Evolutionary conservation across 495 filamentous ascomycete genomes (phyloP).

Genomic region (Penicillium alfredii): DNA sequence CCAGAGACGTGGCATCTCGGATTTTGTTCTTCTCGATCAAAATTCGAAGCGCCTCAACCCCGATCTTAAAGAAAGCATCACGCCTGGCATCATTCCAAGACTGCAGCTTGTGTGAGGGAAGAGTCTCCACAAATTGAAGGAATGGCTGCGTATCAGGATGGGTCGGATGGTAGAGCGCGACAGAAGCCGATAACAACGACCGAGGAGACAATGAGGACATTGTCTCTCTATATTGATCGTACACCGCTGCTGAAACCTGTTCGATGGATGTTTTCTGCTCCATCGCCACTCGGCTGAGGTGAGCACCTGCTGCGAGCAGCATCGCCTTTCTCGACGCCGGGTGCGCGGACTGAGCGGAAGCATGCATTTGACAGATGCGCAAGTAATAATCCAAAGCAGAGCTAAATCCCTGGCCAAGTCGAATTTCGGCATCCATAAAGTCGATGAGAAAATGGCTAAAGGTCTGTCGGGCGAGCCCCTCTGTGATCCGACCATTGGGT

Average conservation of each 20-base stretch:
- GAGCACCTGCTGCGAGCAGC: conserved; percentile 21
- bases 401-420: conserved; percentile 28
- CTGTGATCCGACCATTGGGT: conserved; percentile 18
- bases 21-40: conserved; percentile 28
- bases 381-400: conserved; percentile 30
- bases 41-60: conserved; percentile 33
- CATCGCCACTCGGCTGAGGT: conserved; percentile 21
- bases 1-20: conserved; percentile 26
- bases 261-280: conserved; percentile 13
- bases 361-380: conserved; percentile 19
- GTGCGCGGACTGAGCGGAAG: conserved; percentile 10
- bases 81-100: conserved; percentile 16
- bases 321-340: conserved; percentile 11
- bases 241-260: conserved; percentile 18
- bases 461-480: conserved; percentile 11
- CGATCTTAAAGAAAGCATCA: conserved; percentile 23
- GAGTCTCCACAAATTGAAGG: conserved; percentile 18
- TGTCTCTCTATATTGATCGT: conserved; percentile 26
- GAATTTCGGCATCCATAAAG: conserved; percentile 30
- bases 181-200: conserved; percentile 18
- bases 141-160: conserved; percentile 29
- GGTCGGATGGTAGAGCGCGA: conserved; percentile 33
- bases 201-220: conserved; percentile 22
- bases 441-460: conserved; percentile 26
- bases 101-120: conserved; percentile 12